Base-by-base conservation (phyloP, 164 flowering plant genomes). In the Brasenia schreberi region DNA sequence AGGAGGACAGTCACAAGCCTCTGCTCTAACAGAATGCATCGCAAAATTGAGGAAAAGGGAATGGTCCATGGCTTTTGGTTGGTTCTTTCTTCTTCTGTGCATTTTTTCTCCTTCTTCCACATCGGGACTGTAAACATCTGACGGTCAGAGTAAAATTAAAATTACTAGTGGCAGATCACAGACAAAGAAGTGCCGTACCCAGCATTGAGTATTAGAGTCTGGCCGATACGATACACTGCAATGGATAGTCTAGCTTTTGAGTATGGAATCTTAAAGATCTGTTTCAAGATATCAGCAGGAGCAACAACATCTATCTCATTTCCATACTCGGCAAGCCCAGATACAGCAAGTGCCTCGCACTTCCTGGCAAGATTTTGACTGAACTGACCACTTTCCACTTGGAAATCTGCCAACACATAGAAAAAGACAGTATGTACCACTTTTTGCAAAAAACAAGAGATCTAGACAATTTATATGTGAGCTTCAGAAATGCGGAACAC, bases 1-100 rank as follows among this genome's bases (percentile, higher is more conserved):
- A 52, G 97, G 96, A 4, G 99, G 99, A 73, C 96, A 88, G 74
- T 94, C 99, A 78, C 99, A 94, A 66, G 97, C 96, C 78, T 94
- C 99, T 85, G 83, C 81, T 72, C 99, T 81, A 18, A 94, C 97
- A 49, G 99, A 94, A 49, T 94, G 99, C 97, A 87, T 89, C 5
- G 97, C 97, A 74, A 94, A 89, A 74, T 89, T 89, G 73, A 84
- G 67, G 76, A 91, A 82, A 45, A 91, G 75, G 49, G 97, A 89
- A 67, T 86, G 85, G 71, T 91, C 96, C 56, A 77, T 79, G 73
- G 83, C 79, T 75, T 94, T 89, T 66, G 99, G 70, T 73, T 87
- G 92, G 74, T 66, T 80, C 42, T 71, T 84, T 67, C 80, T 89
- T 72, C 97, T 81, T 77, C 90, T 82, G 62, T 81, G 76, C 66